Conservation (phyloP, 495 filamentous ascomycete species). For the Trichoderma gamsii region DNA sequence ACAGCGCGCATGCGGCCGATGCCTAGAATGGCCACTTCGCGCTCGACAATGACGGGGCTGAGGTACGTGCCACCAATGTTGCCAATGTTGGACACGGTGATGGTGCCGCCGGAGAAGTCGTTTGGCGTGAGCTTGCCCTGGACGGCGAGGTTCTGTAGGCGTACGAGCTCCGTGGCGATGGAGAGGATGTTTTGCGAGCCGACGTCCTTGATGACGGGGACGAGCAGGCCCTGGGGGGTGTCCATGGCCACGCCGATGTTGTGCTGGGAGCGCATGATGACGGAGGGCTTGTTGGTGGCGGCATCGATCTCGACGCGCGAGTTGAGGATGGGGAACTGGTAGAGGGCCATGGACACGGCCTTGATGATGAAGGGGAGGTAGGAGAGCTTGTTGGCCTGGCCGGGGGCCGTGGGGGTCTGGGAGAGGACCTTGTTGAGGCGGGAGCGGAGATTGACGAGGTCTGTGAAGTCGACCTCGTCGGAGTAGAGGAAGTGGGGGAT, state of each 20-base stretch:
- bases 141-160: constrained; percentile 64
- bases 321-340: constrained; percentile 80
- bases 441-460: constrained; percentile 60
- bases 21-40: constrained; percentile 87
- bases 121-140: constrained; percentile 66
- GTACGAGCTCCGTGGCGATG: constrained; percentile 68
- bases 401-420: constrained; percentile 27
- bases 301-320: constrained; percentile 62
- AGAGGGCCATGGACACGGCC: constrained; percentile 77
- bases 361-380: constrained; percentile 95
- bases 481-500: constrained; percentile 94
- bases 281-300: constrained; percentile 48
- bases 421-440: constrained; percentile 56
- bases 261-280: constrained; percentile 74
- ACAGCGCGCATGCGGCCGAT: constrained; percentile 71
- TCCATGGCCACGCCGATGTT: constrained; percentile 98
- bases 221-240: constrained; percentile 80
- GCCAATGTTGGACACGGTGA: constrained; percentile 97
- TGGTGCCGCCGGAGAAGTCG: constrained; percentile 81
- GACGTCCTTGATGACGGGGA: constrained; percentile 91
- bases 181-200: constrained; percentile 62
- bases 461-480: constrained; percentile 73
- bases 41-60: constrained; percentile 79
- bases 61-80: constrained; percentile 91
- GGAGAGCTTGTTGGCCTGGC: constrained; percentile 58